Conservation (phyloP, 495 filamentous ascomycete genomes). For the Neurospora sp. region DNA sequence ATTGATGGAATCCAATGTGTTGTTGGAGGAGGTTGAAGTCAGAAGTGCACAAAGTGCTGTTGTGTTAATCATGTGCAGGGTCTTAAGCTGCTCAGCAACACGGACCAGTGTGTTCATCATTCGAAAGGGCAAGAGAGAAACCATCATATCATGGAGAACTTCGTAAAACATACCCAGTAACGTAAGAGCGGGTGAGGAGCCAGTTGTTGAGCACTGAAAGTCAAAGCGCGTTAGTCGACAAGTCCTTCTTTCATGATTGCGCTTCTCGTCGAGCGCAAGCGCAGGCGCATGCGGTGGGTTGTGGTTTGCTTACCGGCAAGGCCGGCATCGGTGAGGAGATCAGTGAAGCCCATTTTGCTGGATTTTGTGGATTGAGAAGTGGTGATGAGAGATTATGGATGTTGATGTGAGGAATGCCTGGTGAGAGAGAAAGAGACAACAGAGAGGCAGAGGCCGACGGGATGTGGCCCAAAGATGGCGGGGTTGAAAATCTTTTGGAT, state of each 20-base stretch:
- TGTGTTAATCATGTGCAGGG: conserved; percentile 79
- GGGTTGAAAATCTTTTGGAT: conserved; percentile 15
- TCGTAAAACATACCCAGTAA: conserved; percentile 62
- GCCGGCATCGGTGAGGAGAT: conserved; percentile 81
- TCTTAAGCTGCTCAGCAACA: conserved; percentile 99
- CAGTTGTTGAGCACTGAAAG: conserved; percentile 80
- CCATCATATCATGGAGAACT: neutral
- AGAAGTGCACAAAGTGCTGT: conserved; percentile 72
- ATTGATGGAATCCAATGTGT: neutral
- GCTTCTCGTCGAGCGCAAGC: neutral
- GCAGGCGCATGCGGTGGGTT: neutral
- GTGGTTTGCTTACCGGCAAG: conserved; percentile 56
- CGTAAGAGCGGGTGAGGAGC: conserved; percentile 84
- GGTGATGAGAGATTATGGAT: neutral
- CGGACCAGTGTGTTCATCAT: conserved; percentile 97
- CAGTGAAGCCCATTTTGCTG: conserved; percentile 80
- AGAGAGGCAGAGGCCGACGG: conserved; percentile 1
- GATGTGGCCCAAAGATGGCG: conserved; percentile 10
- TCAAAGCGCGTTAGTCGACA: conserved; percentile 5
- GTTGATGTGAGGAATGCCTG: neutral
- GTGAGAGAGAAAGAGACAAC: conserved; percentile 1
- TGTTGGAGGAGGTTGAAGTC: conserved; percentile 35
- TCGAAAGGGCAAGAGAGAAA: neutral
- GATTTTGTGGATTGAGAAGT: neutral
- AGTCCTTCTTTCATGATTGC: neutral